phyloP scores from a whole-genome alignment of 192 early-diverging fungal species.

The Helicostylum pulchrum region DNA sequence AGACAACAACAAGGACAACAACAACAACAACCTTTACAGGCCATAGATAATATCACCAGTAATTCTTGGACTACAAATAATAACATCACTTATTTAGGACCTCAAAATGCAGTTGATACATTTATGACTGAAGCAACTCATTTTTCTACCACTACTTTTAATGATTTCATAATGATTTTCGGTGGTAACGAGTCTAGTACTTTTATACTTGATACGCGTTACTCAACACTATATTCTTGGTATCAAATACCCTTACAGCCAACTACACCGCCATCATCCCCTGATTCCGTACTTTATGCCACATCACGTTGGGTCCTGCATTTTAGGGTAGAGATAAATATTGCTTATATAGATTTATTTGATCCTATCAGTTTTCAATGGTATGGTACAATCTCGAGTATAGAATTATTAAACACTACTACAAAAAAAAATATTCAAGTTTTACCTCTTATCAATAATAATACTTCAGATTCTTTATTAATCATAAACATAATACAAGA shows the following conservation, averaged over 20 bases:
- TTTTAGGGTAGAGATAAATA: not conserved
- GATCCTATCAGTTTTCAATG: not conserved
- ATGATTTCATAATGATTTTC: conserved; percentile 5
- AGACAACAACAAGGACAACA: not conserved
- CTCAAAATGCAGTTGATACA: not conserved
- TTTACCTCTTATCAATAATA: too few species aligned
- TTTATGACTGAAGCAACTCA: not conserved
- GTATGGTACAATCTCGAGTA: not conserved
- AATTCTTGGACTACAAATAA: not conserved
- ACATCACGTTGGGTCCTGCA: conserved; percentile 13
- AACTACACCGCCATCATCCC: not conserved
- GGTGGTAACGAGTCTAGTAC: not conserved
- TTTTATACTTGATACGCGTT: conserved; percentile 8
- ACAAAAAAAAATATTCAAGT: too few species aligned
- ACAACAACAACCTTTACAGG: not conserved
- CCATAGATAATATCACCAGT: not conserved
- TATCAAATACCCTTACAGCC: not conserved
- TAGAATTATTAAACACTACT: not conserved
- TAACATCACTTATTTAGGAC: not conserved
- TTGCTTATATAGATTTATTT: not conserved
- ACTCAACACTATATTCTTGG: not conserved
- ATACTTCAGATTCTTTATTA: too few species aligned
- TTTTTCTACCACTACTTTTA: not conserved
- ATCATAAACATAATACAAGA: too few species aligned
- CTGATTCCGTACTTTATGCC: not conserved